Evolutionary conservation across 2,329 filamentous ascomycete genomes (phyloP), one percentile per base, ranked within the genome.

Genomic region (Reticulascus tulasneorum): DNA sequence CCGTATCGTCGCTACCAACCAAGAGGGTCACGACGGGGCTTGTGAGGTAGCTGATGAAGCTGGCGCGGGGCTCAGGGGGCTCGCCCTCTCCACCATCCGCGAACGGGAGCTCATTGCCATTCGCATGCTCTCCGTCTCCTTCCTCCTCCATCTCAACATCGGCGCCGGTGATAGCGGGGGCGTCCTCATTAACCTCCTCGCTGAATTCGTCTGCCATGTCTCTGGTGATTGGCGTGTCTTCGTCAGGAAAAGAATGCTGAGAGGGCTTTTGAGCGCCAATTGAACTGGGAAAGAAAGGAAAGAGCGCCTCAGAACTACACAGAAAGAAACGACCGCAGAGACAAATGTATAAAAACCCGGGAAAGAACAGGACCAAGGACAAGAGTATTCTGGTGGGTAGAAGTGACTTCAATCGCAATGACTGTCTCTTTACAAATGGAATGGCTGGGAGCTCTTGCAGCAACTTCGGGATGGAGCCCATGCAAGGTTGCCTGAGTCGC

Each of bases 21-120:
- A 79, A 54, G 19, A 89, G 62, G 12, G 79, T 78, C 21, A 89
- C 76, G 9, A 87, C 69, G 1, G 85, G 83, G 45, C 82, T 87
- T 45, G 69, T 73, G 16, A 89, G 68, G 50, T 83, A 85, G 51
- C 66, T 71, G 32, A 73, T 58, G 48, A 78, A 82, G 23, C 60
- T 64, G 6, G 54, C 47, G 47, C 67, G 66, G 35, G 63, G 54
- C 12, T 54, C 46, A 13, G 50, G 44, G 4, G 52, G 52, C 3
- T 54, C 49, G 11, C 58, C 59, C 34, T 56, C 53, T 10, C 58
- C 59, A 24, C 63, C 47, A 25, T 53, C 60, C 23, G 62, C 58
- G 22, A 66, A 64, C 23, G 62, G 61, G 6, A 67, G 55, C 20
- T 63, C 63, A 26, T 46, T 49, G n/a, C 47, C 52, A 8, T 59